Base-by-base conservation (phyloP, 75 land plant species). In the Picea sitchensis region DNA sequence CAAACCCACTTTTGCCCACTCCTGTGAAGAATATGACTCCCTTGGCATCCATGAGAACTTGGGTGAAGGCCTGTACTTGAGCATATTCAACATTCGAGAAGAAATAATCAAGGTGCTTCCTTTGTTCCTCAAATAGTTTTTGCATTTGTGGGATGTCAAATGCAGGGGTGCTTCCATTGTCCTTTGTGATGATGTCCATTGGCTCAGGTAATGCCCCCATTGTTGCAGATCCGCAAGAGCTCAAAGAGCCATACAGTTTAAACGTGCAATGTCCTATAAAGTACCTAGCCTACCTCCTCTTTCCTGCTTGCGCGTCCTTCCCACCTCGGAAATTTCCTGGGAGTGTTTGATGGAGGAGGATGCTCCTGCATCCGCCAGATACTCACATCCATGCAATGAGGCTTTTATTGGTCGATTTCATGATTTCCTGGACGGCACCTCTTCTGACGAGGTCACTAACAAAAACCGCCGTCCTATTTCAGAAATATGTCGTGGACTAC, bases 1-100 rank as follows among this genome's bases (percentile, higher is more conserved):
- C 90, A 91, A 93, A 90, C 59, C 99, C 99, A 73, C 98, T 95
- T 81, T 95, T 98, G 54, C 99, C 99, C 69, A 95, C 99, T 58
- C 98, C 99, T 76, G 98, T 80, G 92, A 98, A 95, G 90, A 93
- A 93, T 65, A 93, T 85, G 78, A 93, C 88, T 61, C 98, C 98
- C 74, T 76, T 80, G 58, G 82, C 36, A 58, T 79, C 81, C 57
- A 84, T 59, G 87, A 97, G 90, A 67, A 90, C 72, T 34, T 82
- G 89, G 5, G 88, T 75, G 80, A 91, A 91, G 56, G 85, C 83
- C 58, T 83, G 93, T 59, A 90, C 84, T 41, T 86, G 88, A 15
- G 89, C 77, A 86, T 92, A 90, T 78, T 87, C 82, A 38, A 96
- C 89, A 78, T 93, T 82, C 67, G 85, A 78, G 83, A 90, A 74